Evolutionary conservation across 495 filamentous ascomycete genomes (phyloP).

Genomic region (Schizothecium vesticola): DNA sequence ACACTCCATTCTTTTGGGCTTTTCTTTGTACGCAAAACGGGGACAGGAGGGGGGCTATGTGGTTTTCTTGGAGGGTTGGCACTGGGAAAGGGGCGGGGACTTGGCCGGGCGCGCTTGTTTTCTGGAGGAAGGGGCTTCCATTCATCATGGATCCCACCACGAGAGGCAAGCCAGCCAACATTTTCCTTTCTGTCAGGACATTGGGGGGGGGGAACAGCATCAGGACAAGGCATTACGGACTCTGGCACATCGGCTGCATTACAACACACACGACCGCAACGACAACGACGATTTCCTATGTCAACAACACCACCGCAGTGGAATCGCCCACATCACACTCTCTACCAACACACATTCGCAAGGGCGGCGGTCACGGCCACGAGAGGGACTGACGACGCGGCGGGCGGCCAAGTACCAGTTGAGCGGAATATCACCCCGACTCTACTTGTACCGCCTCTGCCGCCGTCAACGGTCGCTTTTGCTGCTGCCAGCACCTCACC

Average conservation of each 20-base stretch:
- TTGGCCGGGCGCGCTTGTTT: background rate
- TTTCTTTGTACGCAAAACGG: slow-evolving; percentile 11
- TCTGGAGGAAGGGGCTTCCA: background rate
- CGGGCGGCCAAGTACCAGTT: background rate
- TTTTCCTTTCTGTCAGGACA: background rate
- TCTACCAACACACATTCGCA: background rate
- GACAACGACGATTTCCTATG: slow-evolving; percentile 3
- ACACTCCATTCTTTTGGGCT: slow-evolving; percentile 8
- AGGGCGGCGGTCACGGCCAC: background rate
- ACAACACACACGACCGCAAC: background rate
- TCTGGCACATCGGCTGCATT: slow-evolving; percentile 11
- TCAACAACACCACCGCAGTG: background rate
- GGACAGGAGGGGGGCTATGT: background rate
- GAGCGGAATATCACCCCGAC: background rate
- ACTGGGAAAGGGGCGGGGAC: background rate
- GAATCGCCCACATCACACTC: slow-evolving; percentile 4
- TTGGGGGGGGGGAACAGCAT: background rate
- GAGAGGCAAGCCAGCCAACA: background rate
- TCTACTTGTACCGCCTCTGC: background rate
- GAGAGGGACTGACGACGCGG: background rate
- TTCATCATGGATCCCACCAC: slow-evolving; percentile 1
- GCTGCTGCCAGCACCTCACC: background rate
- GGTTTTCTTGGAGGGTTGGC: background rate
- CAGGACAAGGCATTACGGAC: background rate
- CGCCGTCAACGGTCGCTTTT: background rate